A percentile compares a stretch with the other conserved stretches of the same genome.
phyloP scores from a whole-genome alignment of 2,329 filamentous ascomycete genomes.

The Phialophora expanda region DNA sequence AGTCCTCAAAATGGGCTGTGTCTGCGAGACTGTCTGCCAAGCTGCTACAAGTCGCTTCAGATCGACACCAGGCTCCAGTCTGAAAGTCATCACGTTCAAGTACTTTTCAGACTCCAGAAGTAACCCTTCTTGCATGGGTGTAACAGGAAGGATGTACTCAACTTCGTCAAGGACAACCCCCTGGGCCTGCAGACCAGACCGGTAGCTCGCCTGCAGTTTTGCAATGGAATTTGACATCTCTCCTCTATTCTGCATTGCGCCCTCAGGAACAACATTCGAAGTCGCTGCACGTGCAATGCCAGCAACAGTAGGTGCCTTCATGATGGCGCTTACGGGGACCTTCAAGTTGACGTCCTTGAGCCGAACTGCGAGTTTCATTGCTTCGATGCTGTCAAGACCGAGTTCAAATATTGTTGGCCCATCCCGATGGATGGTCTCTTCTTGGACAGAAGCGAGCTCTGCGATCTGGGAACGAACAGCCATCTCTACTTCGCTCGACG shows the following conservation, averaged over 20 bases:
- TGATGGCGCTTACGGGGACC: constrained; percentile 75
- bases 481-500: constrained; percentile 63
- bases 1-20: constrained; percentile 75
- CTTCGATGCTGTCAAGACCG: constrained; percentile 89
- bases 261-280: not conserved
- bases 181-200: constrained; percentile 45
- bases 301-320: constrained; percentile 71
- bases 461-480: constrained; percentile 68
- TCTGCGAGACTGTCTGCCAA: constrained; percentile 64
- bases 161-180: constrained; percentile 51
- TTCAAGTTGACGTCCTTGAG: constrained; percentile 66
- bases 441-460: constrained; percentile 61
- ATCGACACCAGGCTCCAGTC: constrained; percentile 63
- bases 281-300: constrained; percentile 57
- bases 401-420: constrained; percentile 74
- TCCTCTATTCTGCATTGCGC: constrained; percentile 9
- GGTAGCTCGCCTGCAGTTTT: constrained; percentile 45
- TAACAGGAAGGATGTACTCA: constrained; percentile 72
- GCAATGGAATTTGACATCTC: constrained; percentile 28
- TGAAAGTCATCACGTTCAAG: constrained; percentile 81
- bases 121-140: constrained; percentile 80
- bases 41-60: constrained; percentile 62
- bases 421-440: constrained; percentile 59
- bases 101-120: constrained; percentile 75
- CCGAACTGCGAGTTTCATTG: constrained; percentile 79